Percentiles rank a stretch among this genome's conserved stretches.
These are phyloP conservation scores for Sinapis alba DNA, from an alignment of 441 rosid genomes.

Conservation along the genomic window DNA sequence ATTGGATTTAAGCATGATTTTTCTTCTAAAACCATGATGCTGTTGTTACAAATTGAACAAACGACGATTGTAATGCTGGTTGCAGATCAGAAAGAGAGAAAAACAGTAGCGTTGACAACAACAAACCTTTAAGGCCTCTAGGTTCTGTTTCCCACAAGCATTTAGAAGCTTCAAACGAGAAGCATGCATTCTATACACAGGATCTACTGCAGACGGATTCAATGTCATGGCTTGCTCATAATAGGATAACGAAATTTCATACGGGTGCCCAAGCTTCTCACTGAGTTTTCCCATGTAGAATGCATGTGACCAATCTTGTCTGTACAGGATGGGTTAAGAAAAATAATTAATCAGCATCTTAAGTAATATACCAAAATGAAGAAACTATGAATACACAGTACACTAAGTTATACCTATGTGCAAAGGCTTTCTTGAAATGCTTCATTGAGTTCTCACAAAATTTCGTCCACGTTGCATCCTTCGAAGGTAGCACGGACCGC, in stretches of 20 bases:
- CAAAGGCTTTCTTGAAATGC: conserved; percentile 92
- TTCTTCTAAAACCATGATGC: conserved; percentile 20
- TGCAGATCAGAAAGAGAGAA: conserved; percentile 16
- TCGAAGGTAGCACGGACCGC: conserved; percentile 76
- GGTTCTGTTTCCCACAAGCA: conserved; percentile 65
- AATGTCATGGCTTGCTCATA: conserved; percentile 80
- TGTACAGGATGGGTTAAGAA: conserved; percentile 41
- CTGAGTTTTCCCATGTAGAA: conserved; percentile 97
- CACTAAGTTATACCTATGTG: conserved; percentile 63
- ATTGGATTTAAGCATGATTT: conserved; percentile 5
- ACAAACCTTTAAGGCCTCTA: conserved; percentile 80
- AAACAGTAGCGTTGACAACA: conserved; percentile 19
- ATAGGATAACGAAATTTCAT: conserved; percentile 69
- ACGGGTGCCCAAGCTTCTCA: conserved; percentile 87
- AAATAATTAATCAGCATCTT: conserved; percentile 19
- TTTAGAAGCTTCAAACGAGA: conserved; percentile 91
- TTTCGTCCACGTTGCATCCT: conserved; percentile 78
- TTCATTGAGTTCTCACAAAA: conserved; percentile 86
- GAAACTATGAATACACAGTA: conserved; percentile 21
- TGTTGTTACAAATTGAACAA: conserved; percentile 15
- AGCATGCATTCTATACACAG: conserved; percentile 98
- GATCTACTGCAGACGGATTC: conserved; percentile 92
- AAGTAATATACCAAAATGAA: conserved; percentile 23
- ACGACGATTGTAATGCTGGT: conserved; percentile 10
- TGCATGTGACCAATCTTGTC: conserved; percentile 99